phyloP scores from a whole-genome alignment of 2,329 filamentous ascomycete genomes.

The Sclerotinia subarctica region DNA sequence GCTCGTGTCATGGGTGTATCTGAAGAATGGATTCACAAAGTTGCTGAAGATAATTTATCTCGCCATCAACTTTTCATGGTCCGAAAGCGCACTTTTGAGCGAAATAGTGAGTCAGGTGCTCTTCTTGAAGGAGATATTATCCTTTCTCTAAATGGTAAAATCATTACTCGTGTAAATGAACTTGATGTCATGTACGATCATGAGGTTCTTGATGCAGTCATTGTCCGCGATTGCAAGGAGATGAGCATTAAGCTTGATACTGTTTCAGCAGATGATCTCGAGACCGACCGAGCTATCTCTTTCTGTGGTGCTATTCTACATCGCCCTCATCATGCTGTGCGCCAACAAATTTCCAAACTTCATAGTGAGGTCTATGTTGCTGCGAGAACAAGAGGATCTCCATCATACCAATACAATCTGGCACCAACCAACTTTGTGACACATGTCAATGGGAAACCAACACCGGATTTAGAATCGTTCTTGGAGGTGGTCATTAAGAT shows the following conservation, averaged over 20 bases:
- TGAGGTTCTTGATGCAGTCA: conserved; percentile 74
- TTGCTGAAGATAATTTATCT: conserved; percentile 82
- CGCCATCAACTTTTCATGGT: conserved; percentile 99
- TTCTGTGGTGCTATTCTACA: conserved; percentile 96
- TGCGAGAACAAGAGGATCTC: conserved; percentile 76
- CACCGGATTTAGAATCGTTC: conserved; percentile 78
- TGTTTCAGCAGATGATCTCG: conserved; percentile 82
- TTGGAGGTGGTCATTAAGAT: conserved; percentile 80
- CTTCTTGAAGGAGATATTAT: conserved; percentile 90
- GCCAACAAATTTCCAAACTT: conserved; percentile 94
- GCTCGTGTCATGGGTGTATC: conserved; percentile 95
- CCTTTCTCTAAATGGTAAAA: conserved; percentile 82
- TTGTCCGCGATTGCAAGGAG: conserved; percentile 82
- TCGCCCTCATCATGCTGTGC: conserved; percentile 89
- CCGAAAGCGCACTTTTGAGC: conserved; percentile 76
- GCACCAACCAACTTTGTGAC: conserved; percentile 97
- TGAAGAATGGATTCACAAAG: conserved; percentile 91
- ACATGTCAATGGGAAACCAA: conserved; percentile 85
- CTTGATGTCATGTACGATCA: conserved; percentile 96
- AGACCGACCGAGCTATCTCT: conserved; percentile 86
- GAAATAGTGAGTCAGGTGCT: conserved; percentile 57
- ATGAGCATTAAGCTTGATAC: conserved; percentile 75
- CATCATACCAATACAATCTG: conserved; percentile 84
- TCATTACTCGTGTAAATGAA: conserved; percentile 90
- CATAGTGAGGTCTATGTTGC: conserved; percentile 97